Percentiles rank a stretch among this genome's conserved stretches.
Conservation (phyloP, 306 rosid species). For the Cucumis cinereus region DNA sequence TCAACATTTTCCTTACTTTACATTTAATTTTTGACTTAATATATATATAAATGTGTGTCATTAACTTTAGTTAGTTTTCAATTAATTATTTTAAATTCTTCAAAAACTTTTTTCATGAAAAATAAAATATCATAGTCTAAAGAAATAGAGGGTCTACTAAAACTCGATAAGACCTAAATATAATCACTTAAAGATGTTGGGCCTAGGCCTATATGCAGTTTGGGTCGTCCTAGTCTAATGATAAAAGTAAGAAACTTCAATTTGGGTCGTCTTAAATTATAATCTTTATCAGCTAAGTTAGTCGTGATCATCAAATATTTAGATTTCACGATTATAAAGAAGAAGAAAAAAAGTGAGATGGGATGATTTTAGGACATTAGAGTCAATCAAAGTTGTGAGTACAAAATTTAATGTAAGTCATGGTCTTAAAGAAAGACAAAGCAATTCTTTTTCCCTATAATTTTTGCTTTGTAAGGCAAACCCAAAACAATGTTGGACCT, state of each 20-base stretch:
- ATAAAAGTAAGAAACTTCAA: too few species aligned
- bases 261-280: too few species aligned
- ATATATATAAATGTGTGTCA: too few species aligned
- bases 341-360: background rate
- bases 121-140: background rate
- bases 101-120: background rate
- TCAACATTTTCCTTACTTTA: background rate
- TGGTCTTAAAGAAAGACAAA: conserved; percentile 5
- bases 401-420: background rate
- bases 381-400: conserved; percentile 3
- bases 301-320: background rate
- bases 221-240: too few species aligned
- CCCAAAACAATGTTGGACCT: background rate
- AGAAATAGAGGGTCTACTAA: too few species aligned
- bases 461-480: background rate
- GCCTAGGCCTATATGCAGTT: too few species aligned
- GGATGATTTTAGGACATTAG: background rate
- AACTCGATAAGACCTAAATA: too few species aligned
- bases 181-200: too few species aligned
- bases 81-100: background rate
- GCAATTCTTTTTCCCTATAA: background rate
- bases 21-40: background rate
- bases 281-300: background rate
- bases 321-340: background rate
- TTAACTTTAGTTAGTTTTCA: background rate